Base-by-base conservation (phyloP, 1,139 yeast genomes). In the Scheffersomyces segobiensis region DNA sequence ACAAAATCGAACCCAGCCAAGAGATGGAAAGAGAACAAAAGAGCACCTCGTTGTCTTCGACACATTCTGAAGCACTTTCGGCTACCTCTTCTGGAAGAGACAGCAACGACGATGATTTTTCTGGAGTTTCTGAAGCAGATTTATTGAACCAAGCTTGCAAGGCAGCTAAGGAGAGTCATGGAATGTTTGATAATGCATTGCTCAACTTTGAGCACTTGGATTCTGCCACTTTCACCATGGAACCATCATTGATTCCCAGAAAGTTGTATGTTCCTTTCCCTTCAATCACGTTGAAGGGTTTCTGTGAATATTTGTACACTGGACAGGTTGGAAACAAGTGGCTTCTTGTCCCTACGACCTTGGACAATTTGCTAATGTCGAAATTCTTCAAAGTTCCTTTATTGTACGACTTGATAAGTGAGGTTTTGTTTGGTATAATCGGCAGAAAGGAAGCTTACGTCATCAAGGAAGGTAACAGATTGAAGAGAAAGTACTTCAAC, bases 241-340 rank as follows among this genome's bases (percentile, higher is more conserved):
- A 87, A 62, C 88, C 91, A 1, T 73, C 87, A 47, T 75, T 85
- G 57, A 80, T 87, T 49, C 95, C 96, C 18, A 78, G 96, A 60
- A 81, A 86, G 21, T 70, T 89, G 46, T 89, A 87, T 64, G 69
- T 89, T 61, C 95, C 96, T 5, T 88, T 87, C 73, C 72, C 87
- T 2, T 85, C 88, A 0, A 69, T 75, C 1, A 82, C 91, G 0
- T 84, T 89, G 12, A 80, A 79, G 58, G 92, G 91, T 1, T 84
- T 89, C 64, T 78, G 89, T 52, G 95, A 89, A 66, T 89, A 86
- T 69, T 77, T 89, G 60, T 88, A 87, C 66, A 89, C 93, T 7
- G 96, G 95, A 0, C 93, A 89, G 71, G 84, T 89, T 46, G 92
- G 91, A 46, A 86, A 87, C 59, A 87, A 84, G 64, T 89, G 93